Conservation (phyloP, 768 basidiomycete genomes). For the Suillus lakei region DNA sequence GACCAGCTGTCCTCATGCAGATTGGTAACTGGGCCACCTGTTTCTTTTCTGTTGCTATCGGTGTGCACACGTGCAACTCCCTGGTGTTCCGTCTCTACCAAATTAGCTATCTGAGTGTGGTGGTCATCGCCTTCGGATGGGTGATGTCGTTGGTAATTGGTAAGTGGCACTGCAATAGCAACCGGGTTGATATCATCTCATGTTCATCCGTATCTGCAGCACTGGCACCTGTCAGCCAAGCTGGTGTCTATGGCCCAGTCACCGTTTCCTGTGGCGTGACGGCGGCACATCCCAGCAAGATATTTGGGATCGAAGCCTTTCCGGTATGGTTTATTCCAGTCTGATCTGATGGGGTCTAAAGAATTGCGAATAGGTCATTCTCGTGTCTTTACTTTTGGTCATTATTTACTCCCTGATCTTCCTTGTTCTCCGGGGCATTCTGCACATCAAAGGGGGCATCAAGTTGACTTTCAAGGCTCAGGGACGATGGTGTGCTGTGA, state of each 20-base stretch:
- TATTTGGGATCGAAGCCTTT: slow-evolving; percentile 61
- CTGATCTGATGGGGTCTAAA: slow-evolving; percentile 3
- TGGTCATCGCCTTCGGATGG: slow-evolving; percentile 59
- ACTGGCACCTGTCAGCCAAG: slow-evolving; percentile 39
- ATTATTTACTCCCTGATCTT: slow-evolving; percentile 65
- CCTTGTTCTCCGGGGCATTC: slow-evolving; percentile 61
- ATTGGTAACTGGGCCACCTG: slow-evolving; percentile 63
- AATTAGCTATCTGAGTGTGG: slow-evolving; percentile 50
- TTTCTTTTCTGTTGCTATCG: slow-evolving; percentile 69
- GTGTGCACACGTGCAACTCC: slow-evolving; percentile 70
- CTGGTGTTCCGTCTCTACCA: slow-evolving; percentile 62
- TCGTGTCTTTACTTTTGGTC: slow-evolving; percentile 58
- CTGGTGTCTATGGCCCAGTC: slow-evolving; percentile 54
- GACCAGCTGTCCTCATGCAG: slow-evolving; percentile 59
- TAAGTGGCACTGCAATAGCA: slow-evolving; percentile 35
- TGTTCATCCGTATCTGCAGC: slow-evolving; percentile 31
- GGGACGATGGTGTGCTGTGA: slow-evolving; percentile 45
- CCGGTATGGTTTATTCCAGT: slow-evolving; percentile 50
- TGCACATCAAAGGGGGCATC: slow-evolving; percentile 54
- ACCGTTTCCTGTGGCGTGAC: slow-evolving; percentile 59
- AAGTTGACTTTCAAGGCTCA: slow-evolving; percentile 54
- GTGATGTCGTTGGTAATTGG: slow-evolving; percentile 50
- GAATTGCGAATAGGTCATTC: slow-evolving; percentile 50
- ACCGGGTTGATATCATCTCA: slow-evolving; percentile 2
- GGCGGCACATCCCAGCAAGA: slow-evolving; percentile 41